phyloP scores from a whole-genome alignment of 345 rosid genomes.

The Clausena lansium region DNA sequence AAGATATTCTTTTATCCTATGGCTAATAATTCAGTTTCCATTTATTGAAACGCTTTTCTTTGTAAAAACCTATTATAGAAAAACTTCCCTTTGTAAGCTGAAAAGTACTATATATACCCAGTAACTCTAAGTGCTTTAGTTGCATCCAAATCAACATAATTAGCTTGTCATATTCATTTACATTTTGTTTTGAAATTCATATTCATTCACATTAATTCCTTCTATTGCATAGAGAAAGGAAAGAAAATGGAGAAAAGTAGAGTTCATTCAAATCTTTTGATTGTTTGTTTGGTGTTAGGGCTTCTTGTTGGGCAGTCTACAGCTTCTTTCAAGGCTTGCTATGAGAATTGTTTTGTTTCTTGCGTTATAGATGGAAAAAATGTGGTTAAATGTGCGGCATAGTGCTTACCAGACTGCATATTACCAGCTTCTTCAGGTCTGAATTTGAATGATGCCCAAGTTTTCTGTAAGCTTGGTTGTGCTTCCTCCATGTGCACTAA shows the following conservation, averaged over 20 bases:
- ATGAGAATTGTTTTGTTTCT: slow-evolving; percentile 22
- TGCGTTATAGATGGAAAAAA: slow-evolving; percentile 10
- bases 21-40: neutral
- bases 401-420: slow-evolving; percentile 33
- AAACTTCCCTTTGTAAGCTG: no score
- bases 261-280: neutral
- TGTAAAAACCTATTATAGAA: neutral
- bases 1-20: no score
- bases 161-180: no score
- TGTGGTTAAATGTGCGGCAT: neutral
- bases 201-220: no score
- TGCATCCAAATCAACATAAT: no score
- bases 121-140: no score
- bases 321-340: slow-evolving; percentile 17
- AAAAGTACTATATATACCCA: no score
- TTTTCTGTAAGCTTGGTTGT: slow-evolving; percentile 36
- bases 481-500: slow-evolving; percentile 30
- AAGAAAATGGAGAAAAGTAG: neutral
- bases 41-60: neutral
- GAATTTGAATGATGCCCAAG: neutral
- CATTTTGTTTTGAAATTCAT: no score
- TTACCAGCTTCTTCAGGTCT: neutral
- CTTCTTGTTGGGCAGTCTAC: neutral
- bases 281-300: slow-evolving; percentile 24
- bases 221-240: no score